Evolutionary conservation across 192 early-diverging fungal genomes (phyloP).

Genomic region (Coemansia asiatica): DNA sequence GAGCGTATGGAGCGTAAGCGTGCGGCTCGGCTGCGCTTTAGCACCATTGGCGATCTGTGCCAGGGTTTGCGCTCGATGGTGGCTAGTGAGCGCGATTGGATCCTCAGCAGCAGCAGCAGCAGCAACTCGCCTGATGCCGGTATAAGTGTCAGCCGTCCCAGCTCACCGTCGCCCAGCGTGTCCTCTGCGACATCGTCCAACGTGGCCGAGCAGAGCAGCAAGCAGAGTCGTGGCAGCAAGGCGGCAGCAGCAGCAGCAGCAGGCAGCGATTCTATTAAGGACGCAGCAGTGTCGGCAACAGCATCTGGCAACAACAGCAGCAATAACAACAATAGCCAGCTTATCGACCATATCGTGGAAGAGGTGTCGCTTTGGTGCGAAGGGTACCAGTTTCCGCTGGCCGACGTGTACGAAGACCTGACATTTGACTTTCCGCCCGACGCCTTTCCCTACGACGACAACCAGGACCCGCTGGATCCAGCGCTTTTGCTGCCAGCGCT

Average conservation of each 20-base stretch:
- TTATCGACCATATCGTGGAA: conserved; percentile 45
- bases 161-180: conserved; percentile 31
- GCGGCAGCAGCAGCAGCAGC: conserved; percentile 9
- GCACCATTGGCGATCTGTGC: conserved; percentile 43
- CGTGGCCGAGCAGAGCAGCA: conserved; percentile 7
- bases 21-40: conserved; percentile 34
- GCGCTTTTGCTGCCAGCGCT: conserved; percentile 68
- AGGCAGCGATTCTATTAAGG: neutral
- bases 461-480: conserved; percentile 63
- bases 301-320: conserved; percentile 1
- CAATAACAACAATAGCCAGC: conserved; percentile 11
- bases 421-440: conserved; percentile 52
- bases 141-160: conserved; percentile 19
- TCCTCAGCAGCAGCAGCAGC: neutral
- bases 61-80: conserved; percentile 39
- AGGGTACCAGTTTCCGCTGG: conserved; percentile 54
- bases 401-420: conserved; percentile 56
- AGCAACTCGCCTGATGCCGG: neutral
- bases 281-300: conserved; percentile 2
- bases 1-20: conserved; percentile 47
- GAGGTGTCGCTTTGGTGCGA: conserved; percentile 51
- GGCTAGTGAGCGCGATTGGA: conserved; percentile 22
- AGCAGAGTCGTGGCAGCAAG: neutral
- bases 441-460: conserved; percentile 56
- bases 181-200: conserved; percentile 23